Base-by-base conservation (phyloP, 2,329 filamentous ascomycete genomes). In the Colletotrichum higginsianum region DNA sequence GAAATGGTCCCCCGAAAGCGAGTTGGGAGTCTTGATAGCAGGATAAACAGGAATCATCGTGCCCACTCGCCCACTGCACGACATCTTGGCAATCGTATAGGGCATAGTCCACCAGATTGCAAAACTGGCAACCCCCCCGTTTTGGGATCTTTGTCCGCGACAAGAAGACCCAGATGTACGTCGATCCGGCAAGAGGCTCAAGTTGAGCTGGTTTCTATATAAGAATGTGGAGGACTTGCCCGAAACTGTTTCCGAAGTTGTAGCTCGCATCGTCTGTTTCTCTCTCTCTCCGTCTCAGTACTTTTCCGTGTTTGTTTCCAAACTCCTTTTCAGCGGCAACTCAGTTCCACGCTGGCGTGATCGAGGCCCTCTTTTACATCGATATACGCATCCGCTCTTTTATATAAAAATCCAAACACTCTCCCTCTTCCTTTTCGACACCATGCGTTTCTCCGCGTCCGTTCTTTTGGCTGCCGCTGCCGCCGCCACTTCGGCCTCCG, bases 361-460 rank as follows among this genome's bases (percentile, higher is more conserved):
- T 61, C 47, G 47, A 53, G 38, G 44, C 56, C 16, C 21, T 67
- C 56, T 40, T 66, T 66, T 50, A 61, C 12, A 53, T 66, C 55
- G 55, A 66, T 50, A 44, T 38, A 61, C 63, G 55, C 55, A 50
- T 66, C 55, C 63, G 12, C 61, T 66, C 63, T 66, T 66, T 61
- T 26, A 26, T 38, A 30, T 1, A 30, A 8, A 30, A 30, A 30
- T 53, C 8, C 47, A n/a, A 42, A 11, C 2, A 66, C 46, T 18
- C 26, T 18, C 16, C 8, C 44, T 30, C 6, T 23, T 21, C 13
- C n/a, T 30, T 13, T 66, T 52, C n/a, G n/a, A 49, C 73, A 47
- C 68, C 18, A 44, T 75, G 57, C 40, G 75, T 73, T 85, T 84
- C 87, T 82, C 82, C 86, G 56, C 70, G 55, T 23, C 68, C 73